phyloP scores from a whole-genome alignment of 257 asterid genomes.

The Rubia yunnanensis region DNA sequence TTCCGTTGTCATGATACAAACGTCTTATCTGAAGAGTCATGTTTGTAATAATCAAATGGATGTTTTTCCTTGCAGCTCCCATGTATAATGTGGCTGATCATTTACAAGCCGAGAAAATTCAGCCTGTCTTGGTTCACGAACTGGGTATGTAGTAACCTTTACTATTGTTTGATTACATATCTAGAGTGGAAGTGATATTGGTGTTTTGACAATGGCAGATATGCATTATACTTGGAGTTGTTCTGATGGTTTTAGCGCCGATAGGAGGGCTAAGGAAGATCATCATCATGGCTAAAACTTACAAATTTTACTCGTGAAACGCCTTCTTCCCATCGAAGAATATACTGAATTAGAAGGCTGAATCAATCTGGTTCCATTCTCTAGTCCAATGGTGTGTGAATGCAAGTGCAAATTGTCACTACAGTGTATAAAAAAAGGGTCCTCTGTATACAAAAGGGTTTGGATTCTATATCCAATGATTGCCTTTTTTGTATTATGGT shows the following conservation, averaged over 20 bases:
- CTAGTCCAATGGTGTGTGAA: no score
- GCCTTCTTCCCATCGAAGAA: background rate
- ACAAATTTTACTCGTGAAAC: conserved; percentile 29
- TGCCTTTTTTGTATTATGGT: no score
- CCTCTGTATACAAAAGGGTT: no score
- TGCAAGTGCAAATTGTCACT: no score
- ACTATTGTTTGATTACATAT: no score
- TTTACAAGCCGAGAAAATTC: conserved; percentile 31
- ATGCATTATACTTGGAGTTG: background rate
- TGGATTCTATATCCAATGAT: no score
- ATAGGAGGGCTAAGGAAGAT: conserved; percentile 36
- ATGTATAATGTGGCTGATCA: conserved; percentile 41
- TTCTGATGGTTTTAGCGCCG: conserved; percentile 18
- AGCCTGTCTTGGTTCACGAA: conserved; percentile 35
- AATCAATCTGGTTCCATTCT: no score
- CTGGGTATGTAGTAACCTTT: conserved; percentile 25
- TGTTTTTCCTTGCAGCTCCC: conserved; percentile 27
- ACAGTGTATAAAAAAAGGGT: no score
- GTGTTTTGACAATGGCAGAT: background rate
- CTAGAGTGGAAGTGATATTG: background rate
- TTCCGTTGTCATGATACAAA: no score
- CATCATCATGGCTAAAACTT: conserved; percentile 23
- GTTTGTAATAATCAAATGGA: background rate
- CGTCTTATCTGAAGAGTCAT: background rate
- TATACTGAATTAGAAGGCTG: background rate